Percentiles rank a stretch among this genome's conserved stretches.
These are phyloP conservation scores for Ailanthus altissimus DNA, from an alignment of 345 rosid genomes.

Conservation along the genomic window DNA sequence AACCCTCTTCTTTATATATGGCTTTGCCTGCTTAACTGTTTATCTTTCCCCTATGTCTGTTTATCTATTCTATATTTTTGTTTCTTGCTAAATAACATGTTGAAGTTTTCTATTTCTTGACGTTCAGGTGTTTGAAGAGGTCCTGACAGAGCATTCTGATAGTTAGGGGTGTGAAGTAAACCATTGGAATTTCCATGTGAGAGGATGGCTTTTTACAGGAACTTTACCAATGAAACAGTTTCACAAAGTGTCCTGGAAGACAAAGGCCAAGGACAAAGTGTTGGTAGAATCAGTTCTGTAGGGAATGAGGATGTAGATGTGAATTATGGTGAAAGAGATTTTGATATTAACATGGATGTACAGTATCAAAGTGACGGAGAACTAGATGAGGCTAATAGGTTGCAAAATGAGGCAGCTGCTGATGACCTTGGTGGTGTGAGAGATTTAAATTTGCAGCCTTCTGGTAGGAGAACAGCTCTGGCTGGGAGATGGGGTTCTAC, in stretches of 20 bases:
- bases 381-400: constrained; percentile 50
- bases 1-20: not conserved
- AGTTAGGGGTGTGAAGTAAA: constrained; percentile 10
- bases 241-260: constrained; percentile 66
- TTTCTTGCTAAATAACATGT: not conserved
- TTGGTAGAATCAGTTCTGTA: constrained; percentile 45
- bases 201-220: constrained; percentile 86
- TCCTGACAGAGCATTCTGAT: constrained; percentile 11
- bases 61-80: not conserved
- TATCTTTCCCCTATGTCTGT: too few relatives aligned
- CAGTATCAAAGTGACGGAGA: constrained; percentile 77
- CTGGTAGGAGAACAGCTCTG: constrained; percentile 65
- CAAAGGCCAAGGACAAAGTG: constrained; percentile 49
- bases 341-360: constrained; percentile 73
- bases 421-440: constrained; percentile 36
- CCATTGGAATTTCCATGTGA: constrained; percentile 47
- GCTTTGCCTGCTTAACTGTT: not conserved
- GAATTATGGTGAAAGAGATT: constrained; percentile 59
- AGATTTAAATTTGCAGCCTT: constrained; percentile 51
- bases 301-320: constrained; percentile 50
- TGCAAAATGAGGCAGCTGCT: constrained; percentile 42
- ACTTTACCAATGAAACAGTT: constrained; percentile 56
- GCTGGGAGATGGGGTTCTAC: constrained; percentile 93
- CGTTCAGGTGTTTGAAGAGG: constrained; percentile 27
- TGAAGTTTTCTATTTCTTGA: constrained; percentile 18